Conservation (phyloP, 495 filamentous ascomycete species). For the Platismatia glauca region DNA sequence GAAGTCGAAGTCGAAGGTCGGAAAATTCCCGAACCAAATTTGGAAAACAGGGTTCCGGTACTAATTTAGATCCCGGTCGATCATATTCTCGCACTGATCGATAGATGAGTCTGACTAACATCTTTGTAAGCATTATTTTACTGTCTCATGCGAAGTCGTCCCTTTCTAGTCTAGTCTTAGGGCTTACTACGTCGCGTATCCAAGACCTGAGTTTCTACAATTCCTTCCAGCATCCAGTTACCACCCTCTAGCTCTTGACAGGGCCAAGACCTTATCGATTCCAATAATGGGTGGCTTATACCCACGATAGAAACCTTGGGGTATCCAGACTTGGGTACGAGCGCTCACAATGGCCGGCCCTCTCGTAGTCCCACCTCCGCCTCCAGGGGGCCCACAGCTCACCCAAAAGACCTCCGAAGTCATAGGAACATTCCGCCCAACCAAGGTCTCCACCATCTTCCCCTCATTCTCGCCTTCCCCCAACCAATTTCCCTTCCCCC, state of each 20-base stretch:
- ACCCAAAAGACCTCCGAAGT: conserved; percentile 40
- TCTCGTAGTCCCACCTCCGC: conserved; percentile 24
- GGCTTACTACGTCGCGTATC: background rate
- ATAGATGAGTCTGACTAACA: background rate
- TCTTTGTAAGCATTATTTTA: background rate
- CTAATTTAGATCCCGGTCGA: background rate
- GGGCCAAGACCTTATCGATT: background rate
- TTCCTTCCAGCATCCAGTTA: background rate
- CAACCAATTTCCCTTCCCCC: background rate
- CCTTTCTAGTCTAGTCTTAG: conserved; percentile 12
- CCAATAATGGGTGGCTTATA: background rate
- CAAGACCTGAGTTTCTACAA: background rate
- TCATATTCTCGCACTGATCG: background rate
- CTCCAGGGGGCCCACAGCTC: conserved; percentile 27
- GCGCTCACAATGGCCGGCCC: conserved; percentile 20
- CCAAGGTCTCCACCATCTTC: conserved; percentile 36
- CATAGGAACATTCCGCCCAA: conserved; percentile 38
- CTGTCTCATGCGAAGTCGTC: no score
- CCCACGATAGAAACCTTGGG: background rate
- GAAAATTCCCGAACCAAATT: background rate
- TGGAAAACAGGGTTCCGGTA: background rate
- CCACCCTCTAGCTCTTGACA: background rate
- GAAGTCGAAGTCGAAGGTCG: no score
- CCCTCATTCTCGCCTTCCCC: background rate
- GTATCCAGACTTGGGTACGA: background rate